Percentiles rank a stretch among this genome's conserved stretches.
These are phyloP conservation scores for Luffa aegyptiaca DNA, from an alignment of 306 rosid species.

Conservation along the genomic window DNA sequence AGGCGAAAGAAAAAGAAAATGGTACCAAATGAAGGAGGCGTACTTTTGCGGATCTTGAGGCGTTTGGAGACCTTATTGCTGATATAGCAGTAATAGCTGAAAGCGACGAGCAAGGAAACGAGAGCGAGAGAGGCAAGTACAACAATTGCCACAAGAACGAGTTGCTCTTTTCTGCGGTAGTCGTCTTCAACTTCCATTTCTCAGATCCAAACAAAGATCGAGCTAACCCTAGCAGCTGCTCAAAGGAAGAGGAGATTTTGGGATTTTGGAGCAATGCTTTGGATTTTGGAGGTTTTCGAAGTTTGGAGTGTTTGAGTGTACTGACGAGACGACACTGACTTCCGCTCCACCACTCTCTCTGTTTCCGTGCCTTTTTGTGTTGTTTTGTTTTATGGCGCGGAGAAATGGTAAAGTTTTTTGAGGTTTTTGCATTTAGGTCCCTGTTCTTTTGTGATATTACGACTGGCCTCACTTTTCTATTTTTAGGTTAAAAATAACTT, in stretches of 20 bases:
- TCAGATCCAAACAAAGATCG: not conserved
- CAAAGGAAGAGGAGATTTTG: conserved; percentile 3
- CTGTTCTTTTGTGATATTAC: not conserved
- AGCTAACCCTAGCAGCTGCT: conserved; percentile 14
- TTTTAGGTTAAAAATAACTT: not conserved
- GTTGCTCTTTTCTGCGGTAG: conserved; percentile 45
- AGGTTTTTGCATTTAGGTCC: conserved; percentile 15
- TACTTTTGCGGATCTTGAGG: conserved; percentile 41
- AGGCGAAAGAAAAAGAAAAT: not conserved
- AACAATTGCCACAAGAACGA: conserved; percentile 38
- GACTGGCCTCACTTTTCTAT: not conserved
- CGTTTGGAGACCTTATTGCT: conserved; percentile 59
- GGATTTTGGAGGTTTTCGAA: conserved; percentile 21
- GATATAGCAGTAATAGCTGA: conserved; percentile 83
- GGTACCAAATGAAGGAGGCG: conserved; percentile 5
- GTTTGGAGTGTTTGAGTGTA: conserved; percentile 7
- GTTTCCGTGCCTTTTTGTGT: not conserved
- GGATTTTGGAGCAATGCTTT: not conserved
- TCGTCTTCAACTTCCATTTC: conserved; percentile 55
- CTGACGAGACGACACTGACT: not conserved
- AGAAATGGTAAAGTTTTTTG: not conserved
- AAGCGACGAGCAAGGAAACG: conserved; percentile 56
- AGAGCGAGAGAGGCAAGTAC: conserved; percentile 69
- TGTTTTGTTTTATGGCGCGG: not conserved
- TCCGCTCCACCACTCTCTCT: not conserved